Conservation (phyloP, 306 rosid genomes). For the Gleditsia sinensis region DNA sequence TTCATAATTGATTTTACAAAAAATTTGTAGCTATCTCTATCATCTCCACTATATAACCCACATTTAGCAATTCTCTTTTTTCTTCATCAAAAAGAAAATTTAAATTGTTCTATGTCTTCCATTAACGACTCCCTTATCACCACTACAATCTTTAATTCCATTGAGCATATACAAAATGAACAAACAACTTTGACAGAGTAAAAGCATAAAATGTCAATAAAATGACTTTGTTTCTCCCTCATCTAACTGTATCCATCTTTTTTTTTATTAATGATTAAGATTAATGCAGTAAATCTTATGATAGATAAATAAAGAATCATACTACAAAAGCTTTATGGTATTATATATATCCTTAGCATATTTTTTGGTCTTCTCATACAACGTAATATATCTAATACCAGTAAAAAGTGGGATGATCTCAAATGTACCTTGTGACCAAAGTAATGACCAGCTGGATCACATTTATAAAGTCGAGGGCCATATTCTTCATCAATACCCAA, state of each 20-base stretch:
- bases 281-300: slow-evolving; percentile 5
- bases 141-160: not conserved
- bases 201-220: not conserved
- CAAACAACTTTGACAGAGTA: slow-evolving; percentile 18
- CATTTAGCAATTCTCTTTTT: slow-evolving; percentile 2
- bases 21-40: not conserved
- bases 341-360: not conserved
- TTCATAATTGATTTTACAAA: not conserved
- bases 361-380: slow-evolving; percentile 6
- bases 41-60: not conserved
- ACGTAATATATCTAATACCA: not conserved
- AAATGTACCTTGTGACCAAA: slow-evolving; percentile 92
- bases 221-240: not conserved
- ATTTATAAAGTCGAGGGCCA: slow-evolving; percentile 89
- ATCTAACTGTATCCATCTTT: not conserved
- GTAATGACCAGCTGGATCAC: slow-evolving; percentile 99
- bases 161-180: not conserved
- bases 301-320: slow-evolving; percentile 3
- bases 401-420: slow-evolving; percentile 27
- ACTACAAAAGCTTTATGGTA: not conserved
- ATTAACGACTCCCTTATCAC: not conserved
- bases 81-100: not conserved
- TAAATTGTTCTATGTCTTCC: not conserved
- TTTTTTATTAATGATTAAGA: not conserved
- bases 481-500: slow-evolving; percentile 91